These are phyloP conservation scores for Echinochloa phyllopogon DNA, from an alignment of 176 grass and related monocot genomes.

Conservation along the genomic window DNA sequence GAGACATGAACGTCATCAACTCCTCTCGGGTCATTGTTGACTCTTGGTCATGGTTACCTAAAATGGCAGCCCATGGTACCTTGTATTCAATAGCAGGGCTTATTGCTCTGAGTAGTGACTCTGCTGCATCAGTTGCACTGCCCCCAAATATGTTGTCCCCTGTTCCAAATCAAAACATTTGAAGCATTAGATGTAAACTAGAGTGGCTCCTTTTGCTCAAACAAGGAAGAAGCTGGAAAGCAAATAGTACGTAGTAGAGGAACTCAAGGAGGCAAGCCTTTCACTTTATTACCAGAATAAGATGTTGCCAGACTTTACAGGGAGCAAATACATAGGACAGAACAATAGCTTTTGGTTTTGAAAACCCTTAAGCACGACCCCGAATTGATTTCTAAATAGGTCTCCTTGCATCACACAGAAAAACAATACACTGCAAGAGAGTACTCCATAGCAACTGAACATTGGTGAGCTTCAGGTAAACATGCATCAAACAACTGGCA, in stretches of 20 bases:
- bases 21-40: slow-evolving; percentile 89
- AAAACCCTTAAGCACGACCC: background rate
- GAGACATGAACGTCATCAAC: slow-evolving; percentile 82
- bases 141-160: slow-evolving; percentile 96
- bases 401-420: background rate
- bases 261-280: background rate
- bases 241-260: background rate
- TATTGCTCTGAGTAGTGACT: slow-evolving; percentile 84
- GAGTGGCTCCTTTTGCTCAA: background rate
- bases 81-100: slow-evolving; percentile 67
- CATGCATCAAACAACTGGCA: no score
- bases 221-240: slow-evolving; percentile 25
- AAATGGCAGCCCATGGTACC: slow-evolving; percentile 85
- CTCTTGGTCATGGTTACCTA: slow-evolving; percentile 96
- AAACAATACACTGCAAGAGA: background rate
- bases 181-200: slow-evolving; percentile 21
- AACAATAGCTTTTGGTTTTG: background rate
- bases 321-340: background rate
- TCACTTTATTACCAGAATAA: background rate
- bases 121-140: slow-evolving; percentile 88
- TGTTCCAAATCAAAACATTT: slow-evolving; percentile 51
- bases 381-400: background rate
- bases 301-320: background rate
- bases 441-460: background rate
- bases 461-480: background rate